Conservation (phyloP, 805 yeast genomes). For the Saccharomycopsis fermentans region DNA sequence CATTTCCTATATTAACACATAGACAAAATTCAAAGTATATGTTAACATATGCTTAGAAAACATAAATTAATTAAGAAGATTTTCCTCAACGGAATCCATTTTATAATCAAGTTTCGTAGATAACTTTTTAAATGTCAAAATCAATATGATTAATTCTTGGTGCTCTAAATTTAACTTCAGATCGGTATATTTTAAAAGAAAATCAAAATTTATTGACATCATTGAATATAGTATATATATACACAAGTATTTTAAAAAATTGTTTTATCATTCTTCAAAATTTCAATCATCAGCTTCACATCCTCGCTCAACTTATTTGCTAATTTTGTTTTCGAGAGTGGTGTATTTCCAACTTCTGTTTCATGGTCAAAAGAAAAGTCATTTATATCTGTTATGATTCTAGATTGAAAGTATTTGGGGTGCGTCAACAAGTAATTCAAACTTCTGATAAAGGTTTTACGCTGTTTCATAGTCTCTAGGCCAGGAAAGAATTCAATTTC, state of each 20-base stretch:
- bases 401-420: slow-evolving; percentile 69
- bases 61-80: not conserved
- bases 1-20: slow-evolving; percentile 1
- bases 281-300: slow-evolving; percentile 42
- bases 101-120: not conserved
- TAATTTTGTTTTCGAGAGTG: slow-evolving; percentile 26
- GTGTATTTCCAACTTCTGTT: slow-evolving; percentile 24
- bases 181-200: not conserved
- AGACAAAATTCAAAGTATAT: not conserved
- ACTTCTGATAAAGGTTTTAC: slow-evolving; percentile 49
- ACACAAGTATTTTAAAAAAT: not conserved
- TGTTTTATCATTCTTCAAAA: slow-evolving; percentile 15
- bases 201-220: not conserved
- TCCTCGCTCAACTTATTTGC: slow-evolving; percentile 39
- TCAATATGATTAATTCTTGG: no score
- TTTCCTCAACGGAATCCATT: slow-evolving; percentile 1
- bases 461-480: slow-evolving; percentile 46
- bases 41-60: not conserved
- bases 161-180: no score
- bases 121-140: no score
- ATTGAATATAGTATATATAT: no score
- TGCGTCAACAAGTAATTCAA: slow-evolving; percentile 71
- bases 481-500: slow-evolving; percentile 39
- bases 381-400: slow-evolving; percentile 58
- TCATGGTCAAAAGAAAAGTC: slow-evolving; percentile 53